Conservation (phyloP, 176 grass and related monocot genomes). For the Paspalum notatum region DNA sequence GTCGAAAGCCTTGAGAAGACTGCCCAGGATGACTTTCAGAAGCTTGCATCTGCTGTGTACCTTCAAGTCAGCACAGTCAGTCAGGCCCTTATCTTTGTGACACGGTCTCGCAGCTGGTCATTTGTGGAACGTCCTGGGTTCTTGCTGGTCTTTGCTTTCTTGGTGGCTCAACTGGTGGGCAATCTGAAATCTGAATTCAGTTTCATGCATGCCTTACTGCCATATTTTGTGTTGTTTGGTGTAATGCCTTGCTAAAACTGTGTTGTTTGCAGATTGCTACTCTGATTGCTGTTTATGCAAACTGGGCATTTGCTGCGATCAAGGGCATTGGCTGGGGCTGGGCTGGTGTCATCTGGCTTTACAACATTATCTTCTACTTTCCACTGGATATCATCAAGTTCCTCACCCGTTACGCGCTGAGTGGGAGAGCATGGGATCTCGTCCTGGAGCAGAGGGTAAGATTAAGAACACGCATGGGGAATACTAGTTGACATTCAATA, state of each 20-base stretch:
- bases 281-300: constrained; percentile 75
- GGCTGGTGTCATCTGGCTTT: constrained; percentile 91
- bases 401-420: constrained; percentile 77
- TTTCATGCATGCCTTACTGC: not conserved
- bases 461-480: constrained; percentile 40
- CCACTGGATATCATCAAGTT: constrained; percentile 91
- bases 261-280: constrained; percentile 70
- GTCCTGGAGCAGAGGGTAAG: constrained; percentile 87
- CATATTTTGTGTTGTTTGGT: not conserved
- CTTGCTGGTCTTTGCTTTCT: constrained; percentile 76
- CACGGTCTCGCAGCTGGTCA: constrained; percentile 88
- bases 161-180: constrained; percentile 78
- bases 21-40: constrained; percentile 78
- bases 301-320: constrained; percentile 79
- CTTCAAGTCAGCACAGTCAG: constrained; percentile 95
- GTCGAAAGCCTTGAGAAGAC: constrained; percentile 90
- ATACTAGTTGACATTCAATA: not conserved
- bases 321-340: constrained; percentile 95
- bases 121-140: constrained; percentile 87
- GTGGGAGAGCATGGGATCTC: constrained; percentile 84
- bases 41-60: constrained; percentile 88
- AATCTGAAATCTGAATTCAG: not conserved
- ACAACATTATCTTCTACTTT: constrained; percentile 81
- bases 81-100: constrained; percentile 92
- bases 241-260: not conserved